Conservation (phyloP, 495 filamentous ascomycete genomes). For the Neurospora discreta region DNA sequence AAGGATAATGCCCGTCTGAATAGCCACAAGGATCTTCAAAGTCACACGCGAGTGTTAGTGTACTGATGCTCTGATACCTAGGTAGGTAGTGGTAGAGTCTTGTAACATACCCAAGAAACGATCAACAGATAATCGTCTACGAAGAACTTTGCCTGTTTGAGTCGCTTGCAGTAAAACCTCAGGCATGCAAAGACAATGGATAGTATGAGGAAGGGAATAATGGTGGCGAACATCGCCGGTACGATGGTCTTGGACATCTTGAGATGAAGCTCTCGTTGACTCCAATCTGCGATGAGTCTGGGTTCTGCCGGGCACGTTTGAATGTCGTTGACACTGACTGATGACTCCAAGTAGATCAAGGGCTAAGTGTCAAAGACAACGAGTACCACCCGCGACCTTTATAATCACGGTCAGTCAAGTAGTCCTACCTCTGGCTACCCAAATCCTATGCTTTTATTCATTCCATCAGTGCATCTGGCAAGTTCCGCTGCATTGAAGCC, state of each 20-base stretch:
- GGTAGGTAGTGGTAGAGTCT: neutral
- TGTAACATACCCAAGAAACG: neutral
- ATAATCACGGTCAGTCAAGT: neutral
- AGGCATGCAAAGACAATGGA: neutral
- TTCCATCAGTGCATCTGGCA: neutral
- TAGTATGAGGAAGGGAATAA: neutral
- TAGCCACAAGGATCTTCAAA: neutral
- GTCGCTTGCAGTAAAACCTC: neutral
- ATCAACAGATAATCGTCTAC: neutral
- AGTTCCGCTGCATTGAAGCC: neutral
- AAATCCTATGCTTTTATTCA: neutral
- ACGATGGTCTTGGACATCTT: neutral
- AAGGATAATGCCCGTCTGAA: neutral
- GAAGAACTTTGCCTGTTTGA: neutral
- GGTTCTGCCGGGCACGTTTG: neutral
- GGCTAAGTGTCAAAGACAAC: neutral
- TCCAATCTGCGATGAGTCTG: neutral
- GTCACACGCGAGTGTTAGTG: neutral
- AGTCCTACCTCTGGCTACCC: neutral
- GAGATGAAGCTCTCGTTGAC: neutral
- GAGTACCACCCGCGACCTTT: neutral
- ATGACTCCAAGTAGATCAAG: neutral
- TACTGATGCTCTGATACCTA: neutral
- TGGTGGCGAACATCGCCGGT: neutral
- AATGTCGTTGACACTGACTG: neutral